Evolutionary conservation across 108 stramenopile genomes (phyloP).

Genomic region (Skeletonema potamos): DNA sequence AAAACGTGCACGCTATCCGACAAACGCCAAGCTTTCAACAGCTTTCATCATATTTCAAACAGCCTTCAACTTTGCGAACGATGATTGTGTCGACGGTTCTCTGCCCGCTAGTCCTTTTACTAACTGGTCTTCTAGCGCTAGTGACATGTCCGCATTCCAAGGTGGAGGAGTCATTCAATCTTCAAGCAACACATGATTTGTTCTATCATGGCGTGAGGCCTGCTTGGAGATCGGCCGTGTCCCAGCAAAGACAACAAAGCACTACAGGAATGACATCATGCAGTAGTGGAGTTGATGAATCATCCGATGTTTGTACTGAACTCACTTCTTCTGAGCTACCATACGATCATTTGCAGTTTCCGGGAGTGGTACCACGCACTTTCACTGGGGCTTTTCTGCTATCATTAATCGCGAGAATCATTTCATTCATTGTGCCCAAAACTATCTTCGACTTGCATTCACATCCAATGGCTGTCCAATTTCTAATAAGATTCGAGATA

Average conservation of each 20-base stretch:
- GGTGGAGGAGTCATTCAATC: constrained; percentile 98
- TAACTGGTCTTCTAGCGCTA: constrained; percentile 49
- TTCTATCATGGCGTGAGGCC: constrained; percentile 73
- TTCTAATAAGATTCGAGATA: constrained; percentile 61
- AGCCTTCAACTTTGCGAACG: too few species aligned
- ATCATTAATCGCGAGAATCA: constrained; percentile 39
- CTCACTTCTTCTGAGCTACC: constrained; percentile 16
- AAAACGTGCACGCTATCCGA: too few species aligned
- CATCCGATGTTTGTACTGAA: neutral
- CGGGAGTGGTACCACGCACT: constrained; percentile 79
- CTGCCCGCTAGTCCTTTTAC: constrained; percentile 19
- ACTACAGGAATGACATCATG: neutral
- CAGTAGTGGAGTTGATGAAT: neutral
- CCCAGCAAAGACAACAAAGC: neutral
- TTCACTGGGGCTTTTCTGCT: constrained; percentile 75
- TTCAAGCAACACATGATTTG: constrained; percentile 95
- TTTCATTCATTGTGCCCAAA: constrained; percentile 42
- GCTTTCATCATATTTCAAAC: too few species aligned
- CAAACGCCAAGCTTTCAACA: too few species aligned
- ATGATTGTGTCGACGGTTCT: neutral
- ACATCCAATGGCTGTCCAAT: constrained; percentile 63
- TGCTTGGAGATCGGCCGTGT: constrained; percentile 29
- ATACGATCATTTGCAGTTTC: constrained; percentile 77
- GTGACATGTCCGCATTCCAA: constrained; percentile 90
- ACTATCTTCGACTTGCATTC: constrained; percentile 44